These are phyloP conservation scores for Plasmodium coatneyi DNA, from an alignment of 169 alveolate genomes.

Conservation along the genomic window DNA sequence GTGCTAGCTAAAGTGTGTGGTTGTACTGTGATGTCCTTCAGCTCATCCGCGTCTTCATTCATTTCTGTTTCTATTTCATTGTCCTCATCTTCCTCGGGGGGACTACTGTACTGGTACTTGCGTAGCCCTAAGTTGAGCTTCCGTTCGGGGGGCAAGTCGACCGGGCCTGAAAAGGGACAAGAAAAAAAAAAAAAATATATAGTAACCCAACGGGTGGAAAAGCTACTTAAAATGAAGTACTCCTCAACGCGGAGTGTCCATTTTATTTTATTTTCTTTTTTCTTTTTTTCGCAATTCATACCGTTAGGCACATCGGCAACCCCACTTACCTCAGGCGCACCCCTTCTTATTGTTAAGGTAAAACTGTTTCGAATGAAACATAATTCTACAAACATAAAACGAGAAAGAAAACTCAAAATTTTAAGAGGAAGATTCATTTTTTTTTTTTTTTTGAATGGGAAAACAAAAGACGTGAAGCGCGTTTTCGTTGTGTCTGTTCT, in stretches of 20 bases:
- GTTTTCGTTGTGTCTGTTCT: background rate
- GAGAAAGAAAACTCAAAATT: constrained; percentile 10
- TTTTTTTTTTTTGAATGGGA: background rate
- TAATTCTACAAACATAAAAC: constrained; percentile 12
- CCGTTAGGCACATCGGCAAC: constrained; percentile 33
- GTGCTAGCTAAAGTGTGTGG: constrained; percentile 3
- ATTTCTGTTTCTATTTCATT: constrained; percentile 29
- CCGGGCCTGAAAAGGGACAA: constrained; percentile 27
- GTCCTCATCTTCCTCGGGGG: background rate
- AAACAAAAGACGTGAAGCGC: background rate
- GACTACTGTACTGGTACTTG: background rate
- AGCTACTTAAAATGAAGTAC: background rate
- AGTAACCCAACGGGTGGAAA: background rate
- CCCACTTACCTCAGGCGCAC: background rate
- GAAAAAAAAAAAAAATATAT: background rate
- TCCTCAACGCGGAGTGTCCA: background rate
- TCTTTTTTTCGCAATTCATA: constrained; percentile 13
- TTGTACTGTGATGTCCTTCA: constrained; percentile 34
- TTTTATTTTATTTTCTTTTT: background rate
- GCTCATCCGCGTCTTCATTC: constrained; percentile 34
- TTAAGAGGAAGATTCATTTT: constrained; percentile 47
- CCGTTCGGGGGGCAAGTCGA: constrained; percentile 30
- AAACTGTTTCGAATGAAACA: constrained; percentile 8
- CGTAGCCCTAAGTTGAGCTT: constrained; percentile 59
- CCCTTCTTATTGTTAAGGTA: background rate